Evolutionary conservation across 331 rosid genomes (phyloP), one percentile per base, ranked within the genome.

Genomic region (Saraca asoca): DNA sequence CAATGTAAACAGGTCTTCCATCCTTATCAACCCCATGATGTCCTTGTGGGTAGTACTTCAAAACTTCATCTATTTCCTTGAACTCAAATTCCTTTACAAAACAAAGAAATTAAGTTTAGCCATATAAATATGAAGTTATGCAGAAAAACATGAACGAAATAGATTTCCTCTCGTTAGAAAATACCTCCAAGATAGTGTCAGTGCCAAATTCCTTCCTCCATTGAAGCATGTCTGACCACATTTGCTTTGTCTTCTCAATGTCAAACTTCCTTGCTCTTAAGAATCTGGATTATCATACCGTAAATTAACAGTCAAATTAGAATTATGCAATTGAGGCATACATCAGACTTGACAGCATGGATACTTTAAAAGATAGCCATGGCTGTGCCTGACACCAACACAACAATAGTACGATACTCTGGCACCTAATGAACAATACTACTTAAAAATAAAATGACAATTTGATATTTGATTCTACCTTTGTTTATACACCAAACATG

Each of bases 11-110:
- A 0, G 97, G 98, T 10, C 88, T 68, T 12, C 98, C 97, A 0
- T 90, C 97, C 67, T 88, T 94, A 57, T 94, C 98, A 66, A 88
- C 79, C 62, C 98, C 97, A 6, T 94, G 98, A 71, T 91, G 83
- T 45, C 98, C 98, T 86, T 94, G 98, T 12, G 97, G 97, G 68
- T 94, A 94, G 87, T 88, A 85, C 14, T 90, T 94, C 62, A 86
- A 51, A 31, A 94, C 97, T 62, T 94, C 95, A 29, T 88, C 95
- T 13, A 76, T 29, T 79, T 94, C 98, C 70, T 83, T 58, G 78
- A 88, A 90, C 18, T 94, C 96, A 39, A 94, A 94, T 12, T 94
- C 96, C 95, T 93, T 75, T 7, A 69, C 50, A 68, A 58, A 58
- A 64, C 9, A 18, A 72, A 33, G 8, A 51, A 71, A 50, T n/a